Conservation (phyloP, 139 green algal species). For the Chlamydomonas schloesseri region DNA sequence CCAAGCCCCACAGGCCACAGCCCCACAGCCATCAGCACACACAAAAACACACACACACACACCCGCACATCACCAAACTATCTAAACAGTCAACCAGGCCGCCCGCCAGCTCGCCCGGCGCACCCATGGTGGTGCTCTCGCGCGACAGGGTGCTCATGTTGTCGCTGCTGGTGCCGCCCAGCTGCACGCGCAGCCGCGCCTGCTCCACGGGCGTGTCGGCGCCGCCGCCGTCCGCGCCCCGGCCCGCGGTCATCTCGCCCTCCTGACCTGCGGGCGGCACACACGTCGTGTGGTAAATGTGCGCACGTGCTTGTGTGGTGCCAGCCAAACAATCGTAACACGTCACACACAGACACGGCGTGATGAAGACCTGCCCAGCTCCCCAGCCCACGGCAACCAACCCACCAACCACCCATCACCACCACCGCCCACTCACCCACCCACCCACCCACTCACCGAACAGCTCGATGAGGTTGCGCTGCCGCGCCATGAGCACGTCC, state of each 20-base stretch:
- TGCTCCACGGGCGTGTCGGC: background rate
- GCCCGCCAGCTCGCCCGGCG: background rate
- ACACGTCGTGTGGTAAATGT: too few relatives aligned
- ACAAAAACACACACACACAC: too few relatives aligned
- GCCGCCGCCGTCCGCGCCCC: background rate
- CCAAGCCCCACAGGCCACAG: background rate
- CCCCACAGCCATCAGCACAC: too few relatives aligned
- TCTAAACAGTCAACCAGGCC: too few relatives aligned
- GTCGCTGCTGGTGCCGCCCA: background rate
- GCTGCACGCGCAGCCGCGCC: background rate
- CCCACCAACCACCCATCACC: too few relatives aligned
- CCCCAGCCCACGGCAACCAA: too few relatives aligned
- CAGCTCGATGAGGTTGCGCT: conserved; percentile 55
- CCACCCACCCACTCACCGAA: background rate
- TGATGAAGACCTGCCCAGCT: too few relatives aligned
- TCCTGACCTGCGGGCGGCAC: conserved; percentile 9
- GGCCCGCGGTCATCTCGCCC: conserved; percentile 4
- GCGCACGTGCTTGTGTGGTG: too few relatives aligned
- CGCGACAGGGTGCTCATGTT: background rate
- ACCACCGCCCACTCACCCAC: too few relatives aligned
- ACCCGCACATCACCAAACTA: too few relatives aligned
- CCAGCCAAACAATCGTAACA: too few relatives aligned
- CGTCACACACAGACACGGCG: too few relatives aligned
- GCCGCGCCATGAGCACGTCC: conserved; percentile 49
- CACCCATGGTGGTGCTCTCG: conserved; percentile 30